Percentiles rank a stretch among this genome's conserved stretches.
Conservation (phyloP, 2,329 filamentous ascomycete species). For the Chaetomium olivaceum region DNA sequence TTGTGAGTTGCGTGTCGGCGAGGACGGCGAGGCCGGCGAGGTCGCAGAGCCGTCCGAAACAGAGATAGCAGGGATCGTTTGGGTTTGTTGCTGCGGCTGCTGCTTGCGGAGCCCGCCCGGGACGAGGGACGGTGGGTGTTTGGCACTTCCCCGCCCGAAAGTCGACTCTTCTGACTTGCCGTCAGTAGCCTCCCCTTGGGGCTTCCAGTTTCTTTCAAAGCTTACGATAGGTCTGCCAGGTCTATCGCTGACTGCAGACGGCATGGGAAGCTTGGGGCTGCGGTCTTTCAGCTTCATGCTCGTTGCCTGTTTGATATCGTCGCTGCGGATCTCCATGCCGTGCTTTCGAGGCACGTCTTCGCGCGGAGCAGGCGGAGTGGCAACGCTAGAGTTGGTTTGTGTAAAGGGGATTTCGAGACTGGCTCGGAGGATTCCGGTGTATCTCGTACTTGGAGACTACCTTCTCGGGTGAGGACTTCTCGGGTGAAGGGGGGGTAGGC, state of each 20-base stretch:
- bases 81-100: constrained; percentile 35
- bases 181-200: constrained; percentile 70
- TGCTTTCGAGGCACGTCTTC: constrained; percentile 65
- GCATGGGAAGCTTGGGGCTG: constrained; percentile 82
- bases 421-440: constrained; percentile 77
- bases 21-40: constrained; percentile 39
- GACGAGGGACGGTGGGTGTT: constrained; percentile 30
- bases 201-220: constrained; percentile 84
- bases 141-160: constrained; percentile 34
- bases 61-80: constrained; percentile 55
- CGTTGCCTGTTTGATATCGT: constrained; percentile 88
- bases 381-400: constrained; percentile 62
- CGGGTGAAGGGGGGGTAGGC: constrained; percentile 41
- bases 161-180: constrained; percentile 57
- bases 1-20: constrained; percentile 41
- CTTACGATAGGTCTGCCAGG: constrained; percentile 94
- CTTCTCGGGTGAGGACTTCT: constrained; percentile 45
- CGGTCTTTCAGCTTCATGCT: constrained; percentile 86
- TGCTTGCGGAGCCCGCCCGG: constrained; percentile 30
- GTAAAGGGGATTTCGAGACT: constrained; percentile 80
- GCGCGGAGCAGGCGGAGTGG: constrained; percentile 36
- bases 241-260: constrained; percentile 86
- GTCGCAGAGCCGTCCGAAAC: constrained; percentile 50
- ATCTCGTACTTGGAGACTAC: constrained; percentile 60
- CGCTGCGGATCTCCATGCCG: constrained; percentile 77